Evolutionary conservation across 768 basidiomycete species (phyloP).

Genomic region (Podaxis sp.): DNA sequence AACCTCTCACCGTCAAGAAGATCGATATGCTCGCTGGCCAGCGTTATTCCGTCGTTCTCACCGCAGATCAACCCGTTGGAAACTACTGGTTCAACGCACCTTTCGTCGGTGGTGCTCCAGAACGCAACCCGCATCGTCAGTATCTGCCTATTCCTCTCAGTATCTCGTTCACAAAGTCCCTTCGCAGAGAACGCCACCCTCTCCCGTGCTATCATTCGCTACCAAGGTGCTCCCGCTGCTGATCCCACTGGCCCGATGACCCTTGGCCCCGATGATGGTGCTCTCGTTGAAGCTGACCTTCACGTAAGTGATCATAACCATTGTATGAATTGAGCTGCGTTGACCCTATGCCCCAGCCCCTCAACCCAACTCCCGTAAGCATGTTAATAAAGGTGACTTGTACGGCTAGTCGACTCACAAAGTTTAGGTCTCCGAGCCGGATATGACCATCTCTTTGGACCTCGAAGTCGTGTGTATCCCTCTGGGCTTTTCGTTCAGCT

Average conservation of each 20-base stretch:
- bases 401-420: neutral
- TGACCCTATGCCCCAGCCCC: slow-evolving; percentile 13
- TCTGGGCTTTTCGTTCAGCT: slow-evolving; percentile 7
- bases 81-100: slow-evolving; percentile 45
- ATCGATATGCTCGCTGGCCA: slow-evolving; percentile 43
- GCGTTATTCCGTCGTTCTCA: slow-evolving; percentile 39
- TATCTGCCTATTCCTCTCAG: neutral
- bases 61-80: slow-evolving; percentile 37
- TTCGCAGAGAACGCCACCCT: slow-evolving; percentile 13
- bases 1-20: slow-evolving; percentile 29
- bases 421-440: slow-evolving; percentile 8
- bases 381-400: neutral
- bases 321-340: neutral
- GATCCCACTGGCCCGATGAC: slow-evolving; percentile 27
- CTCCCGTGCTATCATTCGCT: slow-evolving; percentile 32
- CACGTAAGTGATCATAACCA: slow-evolving; percentile 10
- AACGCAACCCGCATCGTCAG: slow-evolving; percentile 27
- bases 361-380: slow-evolving; percentile 15
- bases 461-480: slow-evolving; percentile 18
- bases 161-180: neutral
- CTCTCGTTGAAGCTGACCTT: slow-evolving; percentile 31
- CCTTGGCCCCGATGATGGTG: slow-evolving; percentile 17
- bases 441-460: slow-evolving; percentile 25
- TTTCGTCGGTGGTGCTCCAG: slow-evolving; percentile 26
- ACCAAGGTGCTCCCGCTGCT: slow-evolving; percentile 27